These are phyloP conservation scores for Margaritispora aquatica DNA, from an alignment of 495 filamentous ascomycete genomes.

Conservation along the genomic window DNA sequence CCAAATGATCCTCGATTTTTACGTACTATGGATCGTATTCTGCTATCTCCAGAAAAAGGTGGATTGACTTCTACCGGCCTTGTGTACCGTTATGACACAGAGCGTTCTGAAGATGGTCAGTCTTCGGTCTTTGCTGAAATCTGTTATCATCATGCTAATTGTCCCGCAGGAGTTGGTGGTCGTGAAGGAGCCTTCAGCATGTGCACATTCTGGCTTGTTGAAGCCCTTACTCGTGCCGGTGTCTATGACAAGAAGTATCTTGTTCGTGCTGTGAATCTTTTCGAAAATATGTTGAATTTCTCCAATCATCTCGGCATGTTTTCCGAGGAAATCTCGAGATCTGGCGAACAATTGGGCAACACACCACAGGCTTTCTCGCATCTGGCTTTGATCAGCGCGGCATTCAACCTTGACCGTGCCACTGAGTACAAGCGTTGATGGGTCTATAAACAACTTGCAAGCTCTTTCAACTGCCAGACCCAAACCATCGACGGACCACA, in stretches of 20 bases:
- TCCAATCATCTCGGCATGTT: constrained; percentile 71
- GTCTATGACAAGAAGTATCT: constrained; percentile 60
- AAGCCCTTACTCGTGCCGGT: constrained; percentile 63
- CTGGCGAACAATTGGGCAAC: constrained; percentile 68
- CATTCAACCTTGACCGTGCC: constrained; percentile 58
- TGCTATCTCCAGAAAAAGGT: constrained; percentile 61
- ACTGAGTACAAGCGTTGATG: constrained; percentile 10
- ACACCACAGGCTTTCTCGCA: constrained; percentile 72
- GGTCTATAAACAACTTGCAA: too few species aligned
- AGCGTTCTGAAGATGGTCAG: constrained; percentile 59
- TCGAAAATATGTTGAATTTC: constrained; percentile 69
- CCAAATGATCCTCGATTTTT: constrained; percentile 68
- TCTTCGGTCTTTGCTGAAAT: neutral
- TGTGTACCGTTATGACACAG: constrained; percentile 65
- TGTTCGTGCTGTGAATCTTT: constrained; percentile 55
- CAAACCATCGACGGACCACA: too few species aligned
- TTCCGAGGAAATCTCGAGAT: constrained; percentile 65
- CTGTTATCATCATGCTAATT: neutral
- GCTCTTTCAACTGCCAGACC: too few species aligned
- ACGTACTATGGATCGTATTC: constrained; percentile 60
- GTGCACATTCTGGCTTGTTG: constrained; percentile 71
- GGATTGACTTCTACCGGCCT: constrained; percentile 64
- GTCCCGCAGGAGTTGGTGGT: constrained; percentile 55
- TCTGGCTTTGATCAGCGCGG: constrained; percentile 62
- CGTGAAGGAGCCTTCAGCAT: constrained; percentile 71